These are phyloP conservation scores for Zizania latifolia DNA, from an alignment of 176 grass and related monocot genomes.

Conservation along the genomic window DNA sequence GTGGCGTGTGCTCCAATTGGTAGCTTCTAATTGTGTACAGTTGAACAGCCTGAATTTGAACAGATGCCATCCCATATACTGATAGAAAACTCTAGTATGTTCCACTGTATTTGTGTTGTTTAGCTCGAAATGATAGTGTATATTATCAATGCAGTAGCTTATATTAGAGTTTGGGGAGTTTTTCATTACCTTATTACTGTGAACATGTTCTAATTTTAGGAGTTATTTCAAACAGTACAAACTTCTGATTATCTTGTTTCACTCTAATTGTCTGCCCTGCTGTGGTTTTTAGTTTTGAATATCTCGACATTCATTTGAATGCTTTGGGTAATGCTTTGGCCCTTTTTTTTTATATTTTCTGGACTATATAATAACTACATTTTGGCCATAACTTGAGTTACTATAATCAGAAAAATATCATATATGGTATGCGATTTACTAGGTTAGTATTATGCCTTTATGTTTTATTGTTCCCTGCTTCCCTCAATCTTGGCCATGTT, in stretches of 20 bases:
- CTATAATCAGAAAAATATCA: neutral
- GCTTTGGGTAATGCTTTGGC: too few species aligned
- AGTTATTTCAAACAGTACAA: neutral
- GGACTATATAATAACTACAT: constrained; percentile 3
- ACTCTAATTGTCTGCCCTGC: neutral
- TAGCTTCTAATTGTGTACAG: neutral
- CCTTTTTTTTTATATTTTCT: neutral
- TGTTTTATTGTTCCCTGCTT: neutral
- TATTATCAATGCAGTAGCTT: neutral
- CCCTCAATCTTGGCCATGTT: neutral
- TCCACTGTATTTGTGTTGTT: neutral
- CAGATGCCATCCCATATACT: neutral
- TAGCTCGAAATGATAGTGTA: neutral
- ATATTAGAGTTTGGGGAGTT: neutral
- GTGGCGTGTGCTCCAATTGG: neutral
- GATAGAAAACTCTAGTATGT: neutral
- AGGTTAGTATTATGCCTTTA: neutral
- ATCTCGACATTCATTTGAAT: neutral
- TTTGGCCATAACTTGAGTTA: neutral
- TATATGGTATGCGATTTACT: neutral
- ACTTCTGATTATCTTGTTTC: neutral
- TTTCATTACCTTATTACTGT: neutral
- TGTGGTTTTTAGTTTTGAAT: neutral
- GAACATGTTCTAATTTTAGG: neutral
- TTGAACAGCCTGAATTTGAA: neutral